Percentiles rank a stretch among this genome's conserved stretches.
phyloP scores from a whole-genome alignment of 23 red algal genomes.

The Chondrus crispus region DNA sequence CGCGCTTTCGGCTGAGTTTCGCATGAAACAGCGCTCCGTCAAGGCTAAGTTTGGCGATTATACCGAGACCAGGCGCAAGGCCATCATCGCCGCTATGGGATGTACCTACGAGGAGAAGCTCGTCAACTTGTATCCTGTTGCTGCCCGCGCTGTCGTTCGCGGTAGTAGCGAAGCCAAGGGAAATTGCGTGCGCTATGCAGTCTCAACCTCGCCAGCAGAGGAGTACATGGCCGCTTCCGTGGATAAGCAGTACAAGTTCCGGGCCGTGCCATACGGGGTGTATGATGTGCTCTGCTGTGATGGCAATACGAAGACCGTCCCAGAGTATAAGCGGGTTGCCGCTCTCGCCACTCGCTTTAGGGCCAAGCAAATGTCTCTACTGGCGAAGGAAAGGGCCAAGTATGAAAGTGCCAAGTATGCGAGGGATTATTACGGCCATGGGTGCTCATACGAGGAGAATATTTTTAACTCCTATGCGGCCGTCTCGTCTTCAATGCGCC shows the following conservation, averaged over 20 bases:
- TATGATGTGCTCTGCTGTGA: constrained; percentile 48
- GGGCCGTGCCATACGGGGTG: constrained; percentile 27
- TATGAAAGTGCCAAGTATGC: constrained; percentile 29
- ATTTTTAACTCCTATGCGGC: constrained; percentile 46
- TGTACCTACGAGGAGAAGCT: constrained; percentile 55
- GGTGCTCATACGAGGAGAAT: constrained; percentile 56
- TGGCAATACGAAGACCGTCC: constrained; percentile 11
- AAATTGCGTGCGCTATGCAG: constrained; percentile 43
- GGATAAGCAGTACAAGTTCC: constrained; percentile 9
- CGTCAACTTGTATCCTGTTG: neutral
- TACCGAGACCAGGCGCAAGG: constrained; percentile 41
- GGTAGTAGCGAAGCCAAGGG: constrained; percentile 21
- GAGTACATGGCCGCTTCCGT: constrained; percentile 56
- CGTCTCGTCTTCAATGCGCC: constrained; percentile 47
- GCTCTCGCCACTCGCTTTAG: constrained; percentile 36
- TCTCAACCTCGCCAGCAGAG: neutral
- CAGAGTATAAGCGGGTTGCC: constrained; percentile 40
- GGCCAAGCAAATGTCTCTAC: neutral
- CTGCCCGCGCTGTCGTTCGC: neutral
- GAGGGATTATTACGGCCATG: constrained; percentile 36
- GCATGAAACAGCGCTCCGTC: constrained; percentile 40
- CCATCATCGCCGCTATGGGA: constrained; percentile 31
- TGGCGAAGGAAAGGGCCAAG: constrained; percentile 3
- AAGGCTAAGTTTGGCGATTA: constrained; percentile 25
- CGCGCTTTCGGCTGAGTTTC: constrained; percentile 39